Percentiles rank a stretch among this genome's conserved stretches.
phyloP scores from a whole-genome alignment of 495 filamentous ascomycete species.

The Penicillium antarcticum region DNA sequence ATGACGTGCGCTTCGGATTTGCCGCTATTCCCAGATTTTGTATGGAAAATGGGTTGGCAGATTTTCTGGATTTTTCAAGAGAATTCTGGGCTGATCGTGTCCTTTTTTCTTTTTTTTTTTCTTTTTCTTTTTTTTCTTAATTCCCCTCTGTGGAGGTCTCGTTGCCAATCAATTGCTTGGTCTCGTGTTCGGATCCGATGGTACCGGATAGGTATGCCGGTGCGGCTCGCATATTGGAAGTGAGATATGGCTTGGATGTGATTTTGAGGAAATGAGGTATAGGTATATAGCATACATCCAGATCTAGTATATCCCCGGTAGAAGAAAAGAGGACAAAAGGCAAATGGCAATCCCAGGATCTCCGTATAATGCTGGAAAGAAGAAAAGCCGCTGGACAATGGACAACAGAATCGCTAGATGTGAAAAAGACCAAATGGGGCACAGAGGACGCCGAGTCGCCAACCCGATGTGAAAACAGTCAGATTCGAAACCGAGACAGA shows the following conservation, averaged over 20 bases:
- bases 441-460: slow-evolving; percentile 18
- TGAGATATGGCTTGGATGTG: too few relatives aligned
- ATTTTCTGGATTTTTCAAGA: too few relatives aligned
- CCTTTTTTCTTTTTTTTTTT: too few relatives aligned
- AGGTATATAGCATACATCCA: too few relatives aligned
- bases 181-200: neutral
- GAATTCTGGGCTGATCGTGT: too few relatives aligned
- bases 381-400: slow-evolving; percentile 10
- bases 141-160: neutral
- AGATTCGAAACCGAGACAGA: slow-evolving; percentile 2
- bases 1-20: neutral
- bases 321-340: too few relatives aligned
- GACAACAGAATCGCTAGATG: slow-evolving; percentile 18
- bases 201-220: too few relatives aligned
- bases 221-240: too few relatives aligned
- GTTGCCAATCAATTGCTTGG: neutral
- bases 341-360: neutral
- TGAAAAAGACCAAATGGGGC: neutral
- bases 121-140: neutral
- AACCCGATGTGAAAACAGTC: slow-evolving; percentile 3
- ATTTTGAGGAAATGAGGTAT: too few relatives aligned
- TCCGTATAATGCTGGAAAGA: slow-evolving; percentile 11
- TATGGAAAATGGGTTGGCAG: too few relatives aligned
- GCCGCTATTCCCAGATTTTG: too few relatives aligned
- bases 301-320: too few relatives aligned